These are phyloP conservation scores for Aspergillus novoparasiticus DNA, from an alignment of 2,329 filamentous ascomycete species.

Conservation along the genomic window DNA sequence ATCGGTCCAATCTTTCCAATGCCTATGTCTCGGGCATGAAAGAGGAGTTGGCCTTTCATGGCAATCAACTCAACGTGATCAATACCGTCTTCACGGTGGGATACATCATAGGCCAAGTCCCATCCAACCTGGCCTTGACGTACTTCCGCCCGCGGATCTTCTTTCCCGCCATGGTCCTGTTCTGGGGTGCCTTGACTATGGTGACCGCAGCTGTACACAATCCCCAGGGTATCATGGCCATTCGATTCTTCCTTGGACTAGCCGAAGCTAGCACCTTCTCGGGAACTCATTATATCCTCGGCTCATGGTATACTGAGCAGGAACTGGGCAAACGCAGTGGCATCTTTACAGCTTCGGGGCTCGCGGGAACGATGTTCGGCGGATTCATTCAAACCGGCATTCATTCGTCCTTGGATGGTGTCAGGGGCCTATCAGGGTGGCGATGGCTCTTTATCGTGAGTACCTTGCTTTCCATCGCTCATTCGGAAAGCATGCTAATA, in stretches of 20 bases:
- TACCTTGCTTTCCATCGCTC: not conserved
- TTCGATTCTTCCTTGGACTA: conserved; percentile 42
- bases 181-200: conserved; percentile 38
- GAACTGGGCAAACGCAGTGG: conserved; percentile 43
- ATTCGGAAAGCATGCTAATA: conserved; percentile 12
- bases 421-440: conserved; percentile 33
- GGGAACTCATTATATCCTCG: conserved; percentile 42
- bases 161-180: conserved; percentile 32
- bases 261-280: conserved; percentile 36
- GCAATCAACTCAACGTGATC: conserved; percentile 32
- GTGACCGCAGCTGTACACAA: conserved; percentile 32
- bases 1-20: conserved; percentile 52
- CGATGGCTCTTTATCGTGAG: conserved; percentile 42
- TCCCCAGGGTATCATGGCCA: conserved; percentile 35
- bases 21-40: conserved; percentile 47
- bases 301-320: conserved; percentile 47
- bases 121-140: conserved; percentile 28
- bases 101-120: conserved; percentile 28
- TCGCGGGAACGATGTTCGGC: conserved; percentile 40
- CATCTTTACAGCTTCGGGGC: conserved; percentile 38
- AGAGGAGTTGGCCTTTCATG: conserved; percentile 35
- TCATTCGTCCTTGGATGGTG: conserved; percentile 31
- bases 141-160: conserved; percentile 30
- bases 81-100: conserved; percentile 30
- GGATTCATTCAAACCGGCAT: conserved; percentile 41